Percentiles rank a stretch among this genome's conserved stretches.
These are phyloP conservation scores for Myxozyma mucilagina DNA, from an alignment of 805 yeast genomes.

Conservation along the genomic window DNA sequence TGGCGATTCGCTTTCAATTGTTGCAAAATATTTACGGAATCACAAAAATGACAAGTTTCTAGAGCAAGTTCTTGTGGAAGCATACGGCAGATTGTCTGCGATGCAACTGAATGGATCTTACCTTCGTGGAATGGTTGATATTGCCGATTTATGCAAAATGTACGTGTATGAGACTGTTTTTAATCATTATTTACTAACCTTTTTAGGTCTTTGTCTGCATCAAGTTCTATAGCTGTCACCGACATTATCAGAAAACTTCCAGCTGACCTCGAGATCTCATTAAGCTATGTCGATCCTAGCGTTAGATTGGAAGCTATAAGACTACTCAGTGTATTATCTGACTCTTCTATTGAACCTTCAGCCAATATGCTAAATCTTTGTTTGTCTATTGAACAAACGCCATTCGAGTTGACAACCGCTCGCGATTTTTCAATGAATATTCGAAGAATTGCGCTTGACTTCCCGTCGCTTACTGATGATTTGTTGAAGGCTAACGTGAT, in stretches of 20 bases:
- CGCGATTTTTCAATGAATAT: slow-evolving; percentile 74
- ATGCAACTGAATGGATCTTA: slow-evolving; percentile 1
- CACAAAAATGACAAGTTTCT: not conserved
- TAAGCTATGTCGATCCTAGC: not conserved
- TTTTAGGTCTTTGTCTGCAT: not conserved
- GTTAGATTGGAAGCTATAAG: slow-evolving; percentile 15
- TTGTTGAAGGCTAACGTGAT: slow-evolving; percentile 3
- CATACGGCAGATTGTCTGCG: not conserved
- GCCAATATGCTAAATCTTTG: slow-evolving; percentile 53
- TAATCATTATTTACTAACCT: not conserved
- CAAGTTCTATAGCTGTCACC: not conserved
- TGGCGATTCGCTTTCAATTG: slow-evolving; percentile 9
- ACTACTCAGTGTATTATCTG: slow-evolving; percentile 39
- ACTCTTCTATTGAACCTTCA: slow-evolving; percentile 33
- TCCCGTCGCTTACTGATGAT: slow-evolving; percentile 11
- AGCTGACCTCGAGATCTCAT: not conserved
- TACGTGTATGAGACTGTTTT: not conserved
- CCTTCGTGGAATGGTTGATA: not conserved
- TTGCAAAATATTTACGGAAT: slow-evolving; percentile 1
- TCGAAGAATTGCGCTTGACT: slow-evolving; percentile 44
- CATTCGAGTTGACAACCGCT: slow-evolving; percentile 64
- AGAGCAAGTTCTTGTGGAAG: not conserved
- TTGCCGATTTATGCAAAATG: slow-evolving; percentile 31
- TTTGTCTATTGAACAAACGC: slow-evolving; percentile 66
- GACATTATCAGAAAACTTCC: not conserved